Base-by-base conservation (phyloP, 2,329 filamentous ascomycete genomes). In the Sporothrix humicola region DNA sequence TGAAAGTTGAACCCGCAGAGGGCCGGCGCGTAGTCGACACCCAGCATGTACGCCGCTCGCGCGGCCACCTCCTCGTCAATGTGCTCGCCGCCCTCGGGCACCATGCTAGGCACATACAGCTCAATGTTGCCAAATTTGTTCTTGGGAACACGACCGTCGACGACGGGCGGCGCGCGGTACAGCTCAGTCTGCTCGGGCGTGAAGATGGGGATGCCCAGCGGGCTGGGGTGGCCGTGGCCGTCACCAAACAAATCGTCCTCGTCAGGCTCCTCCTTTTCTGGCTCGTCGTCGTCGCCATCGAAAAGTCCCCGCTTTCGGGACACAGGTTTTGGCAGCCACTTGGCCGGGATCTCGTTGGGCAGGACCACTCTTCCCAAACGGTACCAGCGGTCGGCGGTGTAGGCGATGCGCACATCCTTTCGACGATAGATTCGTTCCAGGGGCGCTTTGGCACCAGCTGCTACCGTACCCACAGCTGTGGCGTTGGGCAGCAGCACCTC, bases 71-170 rank as follows among this genome's bases (percentile, higher is more conserved):
- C 83, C 73, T 86, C 82, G 6, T 81, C 78, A 31, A 98, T 84
- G 80, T 98, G 94, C 1, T 90, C 87, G 1, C 93, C 95, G 0
- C 96, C 95, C 56, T 83, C 82, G 0, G 96, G 96, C 0, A 98
- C 86, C 96, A 99, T 98, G 75, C 90, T 93, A 0, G 93, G 91
- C 12, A 97, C 94, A 80, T 95, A 98, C 54, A 97, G 88, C 79
- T 98, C 96, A 74, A 98, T 91, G 79, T 99, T 99, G 12, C 94
- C 94, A 81, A 94, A 99, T 20, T 92, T 91, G 79, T 99, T 99
- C 82, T 93, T 95, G 0, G 96, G 95, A 1, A 98, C 87, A 13
- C 86, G 85, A 0, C 94, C 95, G 70, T 90, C 83, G 3, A 92
- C 85, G 1, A 98, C 91, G 0, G 94, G 91, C 0, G 93, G 92